Base-by-base conservation (phyloP, 371 early-diverging fungal genomes). In the Mucor velutinosus region DNA sequence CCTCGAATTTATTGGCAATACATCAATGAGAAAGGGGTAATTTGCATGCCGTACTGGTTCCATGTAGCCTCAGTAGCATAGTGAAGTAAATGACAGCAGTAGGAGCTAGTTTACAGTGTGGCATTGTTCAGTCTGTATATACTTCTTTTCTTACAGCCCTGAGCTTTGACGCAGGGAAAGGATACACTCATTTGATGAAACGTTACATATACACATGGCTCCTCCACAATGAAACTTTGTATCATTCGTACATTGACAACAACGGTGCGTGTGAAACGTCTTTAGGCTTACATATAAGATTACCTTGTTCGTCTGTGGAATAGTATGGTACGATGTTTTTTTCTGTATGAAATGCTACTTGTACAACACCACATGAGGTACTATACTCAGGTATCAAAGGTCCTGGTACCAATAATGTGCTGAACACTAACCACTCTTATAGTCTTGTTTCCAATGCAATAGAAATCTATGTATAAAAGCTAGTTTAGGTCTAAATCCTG, bases 301-400 rank as follows among this genome's bases (percentile, higher is more conserved):
- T 41, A 5, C 17, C 41, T 17, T 41, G 41, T 41, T 41, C 14
- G 37, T 37, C 11, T 3, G 5, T 14, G 15, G 17, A 41, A 4
- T 41, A 49, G 3, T 23, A 49, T 49, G 49, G 23, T 10, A 53
- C 25, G 53, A 53, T 53, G 53, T 53, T 27, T 45, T n/a, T 45
- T 53, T 23, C 14, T 10, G 3, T 4, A 11, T 11, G 14, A 15
- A 25, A 14, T 27, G 53, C 15, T 53, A 25, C 27, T 53, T 53
- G 53, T 53, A 53, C 53, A 4, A 53, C 53, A 15, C 15, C 53
- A 53, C 53, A 53, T 53, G 53, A 53, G 53, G 27, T 53, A 53
- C 47, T 21, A 21, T 19, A 47, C 11, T 47, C 47, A 47, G 21
- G 21, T 21, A 47, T 0, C n/a, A 47, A 21, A 47, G 47, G 47